These are phyloP conservation scores for Hawksworthiomyces lignivorus DNA, from an alignment of 2,329 filamentous ascomycete species.

Conservation along the genomic window DNA sequence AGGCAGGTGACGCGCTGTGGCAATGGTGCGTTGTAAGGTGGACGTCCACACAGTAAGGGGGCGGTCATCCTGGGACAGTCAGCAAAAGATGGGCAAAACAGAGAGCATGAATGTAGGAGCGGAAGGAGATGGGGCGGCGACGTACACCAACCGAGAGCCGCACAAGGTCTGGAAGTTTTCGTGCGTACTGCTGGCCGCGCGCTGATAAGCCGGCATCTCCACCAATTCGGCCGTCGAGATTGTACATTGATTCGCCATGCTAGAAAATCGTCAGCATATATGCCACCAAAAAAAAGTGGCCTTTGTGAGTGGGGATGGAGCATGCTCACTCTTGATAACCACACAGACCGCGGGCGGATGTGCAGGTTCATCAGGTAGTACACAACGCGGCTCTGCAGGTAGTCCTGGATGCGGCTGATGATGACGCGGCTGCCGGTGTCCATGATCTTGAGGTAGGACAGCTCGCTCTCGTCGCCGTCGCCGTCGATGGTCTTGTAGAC, in stretches of 20 bases:
- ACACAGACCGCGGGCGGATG: slow-evolving; percentile 92
- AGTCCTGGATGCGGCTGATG: slow-evolving; percentile 67
- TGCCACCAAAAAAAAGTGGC: too few relatives aligned
- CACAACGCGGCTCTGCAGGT: slow-evolving; percentile 89
- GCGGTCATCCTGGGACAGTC: too few relatives aligned
- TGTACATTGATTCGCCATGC: slow-evolving; percentile 94
- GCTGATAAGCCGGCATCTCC: slow-evolving; percentile 82
- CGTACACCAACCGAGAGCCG: slow-evolving; percentile 76
- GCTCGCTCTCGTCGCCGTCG: slow-evolving; percentile 66
- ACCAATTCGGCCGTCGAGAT: slow-evolving; percentile 83
- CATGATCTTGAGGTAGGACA: slow-evolving; percentile 96
- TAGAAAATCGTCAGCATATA: slow-evolving; percentile 30
- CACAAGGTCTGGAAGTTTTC: slow-evolving; percentile 75
- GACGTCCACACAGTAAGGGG: slow-evolving; percentile 57
- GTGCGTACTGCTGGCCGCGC: slow-evolving; percentile 81
- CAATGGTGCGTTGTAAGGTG: slow-evolving; percentile 72
- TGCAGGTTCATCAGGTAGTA: slow-evolving; percentile 99
- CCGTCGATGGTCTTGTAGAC: slow-evolving; percentile 91
- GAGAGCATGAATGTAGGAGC: not conserved
- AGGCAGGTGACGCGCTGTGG: slow-evolving; percentile 78
- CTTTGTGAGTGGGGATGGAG: not conserved
- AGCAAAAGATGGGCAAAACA: too few relatives aligned
- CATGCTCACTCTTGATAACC: slow-evolving; percentile 75
- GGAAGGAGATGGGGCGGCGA: slow-evolving; percentile 13
- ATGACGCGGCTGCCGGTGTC: slow-evolving; percentile 65